A percentile compares a stretch with the other conserved stretches of the same genome.
Evolutionary conservation across 306 rosid species (phyloP).

Genomic region (Rosa lucieae): DNA sequence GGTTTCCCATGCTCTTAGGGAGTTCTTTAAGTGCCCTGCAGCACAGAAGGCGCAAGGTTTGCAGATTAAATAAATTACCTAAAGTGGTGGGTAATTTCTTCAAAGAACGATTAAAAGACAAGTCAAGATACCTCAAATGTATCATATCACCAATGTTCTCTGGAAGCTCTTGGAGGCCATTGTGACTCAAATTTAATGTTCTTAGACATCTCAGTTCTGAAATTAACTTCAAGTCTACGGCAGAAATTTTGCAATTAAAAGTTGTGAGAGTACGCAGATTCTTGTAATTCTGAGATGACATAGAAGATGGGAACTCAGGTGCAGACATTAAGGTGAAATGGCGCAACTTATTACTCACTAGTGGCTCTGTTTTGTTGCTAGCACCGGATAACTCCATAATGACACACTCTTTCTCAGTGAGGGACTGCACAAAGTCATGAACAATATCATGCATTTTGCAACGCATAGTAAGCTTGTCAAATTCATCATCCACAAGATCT

Average conservation of each 20-base stretch:
- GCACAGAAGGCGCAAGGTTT: not conserved
- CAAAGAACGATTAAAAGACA: not conserved
- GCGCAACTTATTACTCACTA: not conserved
- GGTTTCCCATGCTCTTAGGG: conserved; percentile 14
- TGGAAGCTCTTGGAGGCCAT: not conserved
- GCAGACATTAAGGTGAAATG: not conserved
- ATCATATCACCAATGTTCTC: not conserved
- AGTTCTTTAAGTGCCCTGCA: not conserved
- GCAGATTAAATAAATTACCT: conserved; percentile 8
- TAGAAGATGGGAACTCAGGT: not conserved
- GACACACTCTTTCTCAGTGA: not conserved
- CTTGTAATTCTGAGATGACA: too few species aligned
- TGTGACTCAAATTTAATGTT: not conserved
- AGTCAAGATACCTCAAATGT: conserved; percentile 20
- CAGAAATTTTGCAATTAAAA: too few species aligned
- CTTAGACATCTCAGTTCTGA: not conserved
- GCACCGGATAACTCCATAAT: not conserved
- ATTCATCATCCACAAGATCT: not conserved
- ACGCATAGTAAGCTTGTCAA: not conserved
- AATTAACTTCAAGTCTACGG: not conserved
- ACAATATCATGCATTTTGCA: not conserved
- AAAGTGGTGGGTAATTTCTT: not conserved
- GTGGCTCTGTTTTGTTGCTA: not conserved
- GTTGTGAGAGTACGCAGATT: not conserved
- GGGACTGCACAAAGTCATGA: not conserved